Base-by-base conservation (phyloP, 495 filamentous ascomycete genomes). In the Chaetomidium leptoderma region DNA sequence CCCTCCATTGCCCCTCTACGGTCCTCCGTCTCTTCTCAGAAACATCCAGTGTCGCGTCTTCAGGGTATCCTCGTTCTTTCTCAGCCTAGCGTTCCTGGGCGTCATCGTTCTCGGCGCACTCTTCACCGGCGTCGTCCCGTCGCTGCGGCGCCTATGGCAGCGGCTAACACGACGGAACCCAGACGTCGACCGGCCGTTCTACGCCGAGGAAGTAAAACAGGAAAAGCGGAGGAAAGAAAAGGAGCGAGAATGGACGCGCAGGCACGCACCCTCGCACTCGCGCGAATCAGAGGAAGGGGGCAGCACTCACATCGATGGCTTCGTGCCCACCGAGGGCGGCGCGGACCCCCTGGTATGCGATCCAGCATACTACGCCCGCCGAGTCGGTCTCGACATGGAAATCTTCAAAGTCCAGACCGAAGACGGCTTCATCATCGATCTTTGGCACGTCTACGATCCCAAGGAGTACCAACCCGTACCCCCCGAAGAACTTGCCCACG, bases 391-490 rank as follows among this genome's bases (percentile, higher is more conserved):
- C 6, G 90, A 96, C 57, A 82, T 89, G 17, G 93, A 97, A 65
- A 81, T 80, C 21, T 91, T 88, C 65, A 76, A 88, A 35, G 91
- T 97, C 0, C 84, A 96, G 70, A 97, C 93, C 0, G 92, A 97
- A 70, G 92, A 97, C 65, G 93, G 92, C 5, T 97, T 96, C 66
- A 81, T 97, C 59, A 86, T 97, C 55, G 80, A 84, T 17, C 74
- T 97, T 1, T 93, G 88, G 84, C 92, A 97, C 68, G 77, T 97
- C 32, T 97, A 91, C 68, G 86, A 96, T 54, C 93, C 92, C 0
- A 78, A 78, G 51, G 87, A 93, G 54, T 86, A 89, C 63, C 75
- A 72, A 1, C 76, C 75, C 0, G 50, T 73, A 3, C 49, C 68
- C 6, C 69, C 71, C 36, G 61, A 73, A 24, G 65, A 76, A 21